Evolutionary conservation across 257 asterid species (phyloP), one percentile per base, ranked within the genome.

Genomic region (Galeopsis tetrahit): DNA sequence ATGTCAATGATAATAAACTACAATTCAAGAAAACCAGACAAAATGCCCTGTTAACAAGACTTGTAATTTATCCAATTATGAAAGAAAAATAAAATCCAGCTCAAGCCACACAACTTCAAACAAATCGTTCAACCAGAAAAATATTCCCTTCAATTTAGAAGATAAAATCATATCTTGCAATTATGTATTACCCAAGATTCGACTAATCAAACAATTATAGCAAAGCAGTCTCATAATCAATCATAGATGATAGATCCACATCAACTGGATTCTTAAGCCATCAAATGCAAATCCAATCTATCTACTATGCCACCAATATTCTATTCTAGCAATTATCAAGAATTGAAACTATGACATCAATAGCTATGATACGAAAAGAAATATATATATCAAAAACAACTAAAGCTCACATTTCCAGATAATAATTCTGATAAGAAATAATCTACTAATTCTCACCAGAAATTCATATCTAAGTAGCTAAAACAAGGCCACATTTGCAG

Each of bases 401-500:
- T 14, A 43, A 62, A 62, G 68, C 68, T 62, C 68, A 43, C 51
- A 35, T 1, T 48, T 43, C 59, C 36, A 55, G 39, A 9, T n/a
- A 13, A 39, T 5, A 53, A 31, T 63, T 48, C 57, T 13, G 28
- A n/a, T 2, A 5, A 38, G 32, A 6, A 7, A 15, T 15, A 11
- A 17, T 57, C 35, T 35, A 21, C 35, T 35, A 21, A 65, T 57
- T 57, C 58, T 57, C 68, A 44, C 42, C 70, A 58, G 35, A 70
- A 42, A 76, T 9, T 57, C 69, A 42, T 15, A 59, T 33, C 61
- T 14, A 49, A 49, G 61, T 28, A 53, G 32, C 60, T 53, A 69
- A n/a, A n/a, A 62, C 7, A 55, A 46, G 38, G 57, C 68, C 14
- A 21, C 59, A 66, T 55, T 38, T 8, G 43, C 11, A 39, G 65